Evolutionary conservation across 2,329 filamentous ascomycete species (phyloP), one percentile per base, ranked within the genome.

Genomic region (Coleophoma crateriformis): DNA sequence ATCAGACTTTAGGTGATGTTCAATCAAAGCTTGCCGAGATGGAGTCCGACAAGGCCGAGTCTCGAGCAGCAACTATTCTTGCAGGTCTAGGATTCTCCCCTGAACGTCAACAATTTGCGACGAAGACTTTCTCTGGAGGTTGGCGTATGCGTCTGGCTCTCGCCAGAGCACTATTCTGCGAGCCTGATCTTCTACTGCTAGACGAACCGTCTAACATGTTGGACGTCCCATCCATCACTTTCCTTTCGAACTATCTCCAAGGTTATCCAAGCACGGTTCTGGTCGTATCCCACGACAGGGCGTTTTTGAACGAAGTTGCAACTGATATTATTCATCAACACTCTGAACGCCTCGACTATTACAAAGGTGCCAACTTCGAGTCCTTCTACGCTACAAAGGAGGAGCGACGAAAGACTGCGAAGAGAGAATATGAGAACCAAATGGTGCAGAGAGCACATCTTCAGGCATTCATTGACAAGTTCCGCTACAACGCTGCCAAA

Each of bases 121-220:
- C 94, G 48, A 97, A 89, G 77, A 97, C 92, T 5, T 99, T 99
- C 73, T 99, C 94, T 47, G 94, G 94, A 79, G 94, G 94, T 87
- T 99, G 94, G 94, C 85, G 94, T 71, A 99, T 99, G 94, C 87
- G 94, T 76, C 74, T 99, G 63, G 94, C 94, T 13, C 79, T 99
- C 54, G 94, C 94, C 12, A 79, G 94, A 78, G 94, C 94, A 13
- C 81, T 99, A 34, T 99, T 99, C 76, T 99, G 94, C 73, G 94
- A 99, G 68, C 94, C 94, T 40, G 94, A 99, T 71, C 76, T 99
- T 47, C 74, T 99, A 52, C 79, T 99, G 67, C 90, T 99, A 60
- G 94, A 99, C 75, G 94, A 99, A 83, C 94, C 94, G 73, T 97
- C 92, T 49, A 97, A 97, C 84, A 97, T 97, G 92, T 90, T 99